These are phyloP conservation scores for Leptodermis oblonga DNA, from an alignment of 257 asterid species.

Conservation along the genomic window DNA sequence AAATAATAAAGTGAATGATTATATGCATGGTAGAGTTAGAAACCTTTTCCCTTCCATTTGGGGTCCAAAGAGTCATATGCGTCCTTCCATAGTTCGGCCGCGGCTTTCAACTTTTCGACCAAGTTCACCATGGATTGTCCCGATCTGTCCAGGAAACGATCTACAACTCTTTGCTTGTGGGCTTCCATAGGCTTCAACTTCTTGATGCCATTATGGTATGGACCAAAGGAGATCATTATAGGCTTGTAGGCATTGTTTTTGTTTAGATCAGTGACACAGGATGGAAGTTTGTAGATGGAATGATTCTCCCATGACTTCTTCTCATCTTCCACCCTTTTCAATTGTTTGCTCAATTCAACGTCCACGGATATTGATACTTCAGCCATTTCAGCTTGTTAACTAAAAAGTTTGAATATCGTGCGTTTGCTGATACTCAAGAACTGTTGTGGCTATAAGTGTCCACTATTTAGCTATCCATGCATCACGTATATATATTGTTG, in stretches of 20 bases:
- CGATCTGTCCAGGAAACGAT: background rate
- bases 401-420: too few relatives aligned
- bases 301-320: slow-evolving; percentile 32
- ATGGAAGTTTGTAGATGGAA: slow-evolving; percentile 38
- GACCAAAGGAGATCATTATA: slow-evolving; percentile 43
- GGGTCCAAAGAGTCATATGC: background rate
- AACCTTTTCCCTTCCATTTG: background rate
- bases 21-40: too few relatives aligned
- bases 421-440: too few relatives aligned
- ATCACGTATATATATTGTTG: too few relatives aligned
- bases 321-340: slow-evolving; percentile 8
- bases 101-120: background rate
- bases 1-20: too few relatives aligned
- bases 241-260: slow-evolving; percentile 34
- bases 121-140: background rate
- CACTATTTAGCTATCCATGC: background rate
- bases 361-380: background rate
- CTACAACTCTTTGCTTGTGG: slow-evolving; percentile 27
- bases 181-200: slow-evolving; percentile 15
- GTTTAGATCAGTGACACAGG: slow-evolving; percentile 28
- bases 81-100: background rate
- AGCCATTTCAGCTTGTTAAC: background rate
- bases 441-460: background rate
- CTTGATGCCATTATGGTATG: slow-evolving; percentile 33
- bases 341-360: background rate